Evolutionary conservation across 129 eudicot species (phyloP), one percentile per base, ranked within the genome.

Genomic region (Rutidosis leptorrhynchoides): DNA sequence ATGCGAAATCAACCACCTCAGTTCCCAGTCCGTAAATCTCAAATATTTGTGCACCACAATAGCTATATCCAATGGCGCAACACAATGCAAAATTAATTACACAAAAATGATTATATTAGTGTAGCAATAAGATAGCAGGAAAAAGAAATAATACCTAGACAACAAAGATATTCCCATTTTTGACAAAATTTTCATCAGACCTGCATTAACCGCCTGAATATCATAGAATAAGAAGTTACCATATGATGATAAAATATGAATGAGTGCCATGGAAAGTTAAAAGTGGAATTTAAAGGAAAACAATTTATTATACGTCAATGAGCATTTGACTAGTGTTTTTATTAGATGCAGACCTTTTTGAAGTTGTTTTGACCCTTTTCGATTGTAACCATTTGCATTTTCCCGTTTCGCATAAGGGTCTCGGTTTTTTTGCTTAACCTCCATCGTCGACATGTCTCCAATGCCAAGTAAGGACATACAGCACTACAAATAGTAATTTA

Each of bases 371-470:
- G 99, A 73, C 95, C 99, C 74, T 94, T 96, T 76, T 94, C 99
- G 37, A 94, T 94, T 33, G 99, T 86, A 73, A 94, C 99, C 56
- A 93, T 89, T 14, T 93, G 97, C 95, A 94, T 94, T 77, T 94
- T 94, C 30, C 99, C 99, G 55, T 84, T 94, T 22, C 97, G 83
- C 99, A 94, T 94, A 80, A 94, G 78, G 77, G 82, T 94, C 58
- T 89, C 83, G 46, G 99, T 94, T 74, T 89, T 94, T 70, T 68
- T 94, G 93, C 97, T 89, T 77, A 94, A 78, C 49, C 99, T 88
- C 99, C 99, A 94, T 61, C 89, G 99, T 71, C 99, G 83, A 55
- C 99, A 94, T 62, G 99, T 94, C 85, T 94, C 99, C 53, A 94
- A 71, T 70, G 97, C 99, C 85, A 94, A 76, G 85, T 89, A 94